phyloP scores from a whole-genome alignment of 164 flowering plant species.

The grape (Vitis vinifera) region DNA sequence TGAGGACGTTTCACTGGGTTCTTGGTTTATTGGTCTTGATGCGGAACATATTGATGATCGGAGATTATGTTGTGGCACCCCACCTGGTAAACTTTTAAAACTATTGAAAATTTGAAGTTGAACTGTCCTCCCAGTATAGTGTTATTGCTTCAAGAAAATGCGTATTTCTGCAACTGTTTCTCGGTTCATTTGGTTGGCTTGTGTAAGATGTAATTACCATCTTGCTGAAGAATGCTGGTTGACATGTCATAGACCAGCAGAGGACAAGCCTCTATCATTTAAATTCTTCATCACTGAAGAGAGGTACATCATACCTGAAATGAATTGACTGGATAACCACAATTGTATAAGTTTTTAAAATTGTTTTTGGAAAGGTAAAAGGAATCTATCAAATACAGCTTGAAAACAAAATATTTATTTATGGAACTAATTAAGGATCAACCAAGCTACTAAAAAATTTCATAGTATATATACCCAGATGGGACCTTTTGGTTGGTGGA shows the following conservation, averaged over 20 bases:
- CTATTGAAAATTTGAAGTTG: neutral
- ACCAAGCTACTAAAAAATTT: neutral
- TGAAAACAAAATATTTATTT: neutral
- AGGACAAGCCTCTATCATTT: slow-evolving; percentile 6
- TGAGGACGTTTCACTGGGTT: slow-evolving; percentile 65
- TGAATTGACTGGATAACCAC: slow-evolving; percentile 5
- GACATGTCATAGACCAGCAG: neutral
- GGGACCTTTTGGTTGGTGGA: neutral
- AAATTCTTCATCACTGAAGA: slow-evolving; percentile 6
- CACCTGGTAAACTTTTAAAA: slow-evolving; percentile 43
- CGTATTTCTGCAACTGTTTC: neutral
- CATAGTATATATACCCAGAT: neutral
- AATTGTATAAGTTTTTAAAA: neutral
- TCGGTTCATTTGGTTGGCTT: neutral
- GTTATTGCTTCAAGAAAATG: neutral
- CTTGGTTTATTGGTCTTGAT: slow-evolving; percentile 72
- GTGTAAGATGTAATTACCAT: neutral
- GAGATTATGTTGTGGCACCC: slow-evolving; percentile 68
- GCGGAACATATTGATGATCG: slow-evolving; percentile 64
- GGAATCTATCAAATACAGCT: neutral
- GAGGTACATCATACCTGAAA: slow-evolving; percentile 2
- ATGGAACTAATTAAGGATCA: neutral
- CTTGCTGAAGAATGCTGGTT: neutral
- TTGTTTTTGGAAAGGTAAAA: neutral
- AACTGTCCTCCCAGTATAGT: neutral